Base-by-base conservation (phyloP, 164 flowering plant genomes). In the Stephania cephalantha region DNA sequence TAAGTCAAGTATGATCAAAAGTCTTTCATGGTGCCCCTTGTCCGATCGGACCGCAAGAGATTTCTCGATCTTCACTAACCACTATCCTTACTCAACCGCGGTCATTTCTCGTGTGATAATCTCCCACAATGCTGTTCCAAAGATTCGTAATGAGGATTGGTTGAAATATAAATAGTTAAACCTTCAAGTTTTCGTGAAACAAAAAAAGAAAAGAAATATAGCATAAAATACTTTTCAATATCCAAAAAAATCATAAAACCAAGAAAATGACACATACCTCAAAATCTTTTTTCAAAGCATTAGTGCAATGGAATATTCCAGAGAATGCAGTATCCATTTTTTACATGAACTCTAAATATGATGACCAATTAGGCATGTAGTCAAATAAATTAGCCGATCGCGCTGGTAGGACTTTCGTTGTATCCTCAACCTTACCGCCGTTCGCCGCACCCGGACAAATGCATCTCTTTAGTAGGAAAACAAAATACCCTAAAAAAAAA, bases 71-170 rank as follows among this genome's bases (percentile, higher is more conserved):
- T 78, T 84, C 7, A 65, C 70, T 58, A 87, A 81, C n/a, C n/a
- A 70, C 81, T 90, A 82, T 88, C 94, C 79, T 89, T 96, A 65
- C 72, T 86, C 71, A 89, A 58, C 53, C 88, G 85, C 70, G n/a
- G 96, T 97, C 99, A 96, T 90, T 85, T 89, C 92, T 82, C 94
- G 80, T n/a, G n/a, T n/a, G 50, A 90, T 78, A 73, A 94, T n/a
- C 78, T 71, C 96, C 98, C 94, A 85, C 75, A 81, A 70, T 58
- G 22, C 46, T 46, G 73, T 71, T 17, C 17, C 45, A n/a, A 78
- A 55, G 25, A 25, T 70, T 72, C 15, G 53, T 58, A 52, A 46
- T 17, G n/a, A 52, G 2, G 31, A 65, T 46, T 25, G 35, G 13
- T 12, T n/a, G 46, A 68, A 69, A 18, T 44, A 45, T 50, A 22